Base-by-base conservation (phyloP, 805 yeast species). In the Tetrapisispora arboricola region DNA sequence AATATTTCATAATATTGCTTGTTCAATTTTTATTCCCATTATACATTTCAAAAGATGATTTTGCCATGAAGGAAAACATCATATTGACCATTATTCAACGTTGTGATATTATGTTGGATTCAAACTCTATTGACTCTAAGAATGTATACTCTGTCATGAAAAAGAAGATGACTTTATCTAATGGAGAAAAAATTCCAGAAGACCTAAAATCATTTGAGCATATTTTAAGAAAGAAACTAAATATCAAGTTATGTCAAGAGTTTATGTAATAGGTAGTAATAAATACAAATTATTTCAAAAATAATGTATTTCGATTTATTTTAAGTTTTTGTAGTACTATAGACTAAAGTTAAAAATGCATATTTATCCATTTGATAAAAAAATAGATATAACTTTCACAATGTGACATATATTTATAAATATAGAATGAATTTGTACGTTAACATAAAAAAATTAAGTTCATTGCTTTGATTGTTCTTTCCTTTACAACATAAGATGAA, bases 181-280 rank as follows among this genome's bases (percentile, higher is more conserved):
- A 35, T 11, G 22, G 18, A 19, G 10, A 8, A 21, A 29, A 4
- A 2, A 37, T 58, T 24, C 59, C 61, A 3, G 45, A 40, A 10
- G 38, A 43, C 19, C 25, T 55, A 20, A 35, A 41, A 8, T 40
- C 32, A 13, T 47, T 58, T 26, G 42, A 49, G 9, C 50, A 42
- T 32, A 8, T 25, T 11, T 48, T 55, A 6, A 53, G 61, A 41
- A 43, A 49, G 32, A 41, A 44, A 24, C 35, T 59, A 24, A 56
- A 49, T 27, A 46, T 50, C 28, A 59, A 59, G 42, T 44, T 59
- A 12, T 58, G 62, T 43, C 53, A 57, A 45, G 58, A 53, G 42
- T 58, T 51, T 36, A 55, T 58, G 56, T 54, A 49, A 30, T 24
- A 25, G 4, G 27, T 25, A 25, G 13, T 25, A 7, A n/a, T n/a